Evolutionary conservation across 2,329 filamentous ascomycete genomes (phyloP).

Genomic region (Colletotrichum lupini): DNA sequence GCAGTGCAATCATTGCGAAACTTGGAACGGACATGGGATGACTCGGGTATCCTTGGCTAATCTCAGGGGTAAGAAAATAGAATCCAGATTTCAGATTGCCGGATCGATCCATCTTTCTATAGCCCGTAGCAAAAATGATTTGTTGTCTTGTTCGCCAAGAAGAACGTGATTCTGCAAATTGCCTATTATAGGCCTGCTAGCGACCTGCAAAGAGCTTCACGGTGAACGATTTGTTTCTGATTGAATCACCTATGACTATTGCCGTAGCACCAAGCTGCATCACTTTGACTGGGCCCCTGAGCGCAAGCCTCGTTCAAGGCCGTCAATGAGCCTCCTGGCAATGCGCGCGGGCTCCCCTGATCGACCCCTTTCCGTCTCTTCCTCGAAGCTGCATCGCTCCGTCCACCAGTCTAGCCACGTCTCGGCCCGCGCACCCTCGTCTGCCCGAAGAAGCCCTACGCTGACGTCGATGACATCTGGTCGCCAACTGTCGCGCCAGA

Average conservation of each 20-base stretch:
- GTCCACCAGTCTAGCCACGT: slow-evolving; percentile 72
- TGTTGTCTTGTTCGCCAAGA: neutral
- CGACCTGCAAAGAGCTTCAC: neutral
- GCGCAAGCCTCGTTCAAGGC: slow-evolving; percentile 42
- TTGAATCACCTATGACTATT: neutral
- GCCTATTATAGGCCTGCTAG: neutral
- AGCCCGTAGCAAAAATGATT: neutral
- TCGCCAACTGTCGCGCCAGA: slow-evolving; percentile 67
- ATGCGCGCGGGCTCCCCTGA: slow-evolving; percentile 40
- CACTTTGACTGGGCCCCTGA: neutral
- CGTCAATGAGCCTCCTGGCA: slow-evolving; percentile 43
- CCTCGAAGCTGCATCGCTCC: slow-evolving; percentile 67
- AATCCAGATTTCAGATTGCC: neutral
- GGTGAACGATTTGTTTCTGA: neutral
- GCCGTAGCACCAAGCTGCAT: neutral
- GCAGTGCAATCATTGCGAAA: slow-evolving; percentile 13
- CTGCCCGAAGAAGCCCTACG: slow-evolving; percentile 64
- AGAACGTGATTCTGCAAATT: neutral
- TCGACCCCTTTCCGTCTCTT: slow-evolving; percentile 56
- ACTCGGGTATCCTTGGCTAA: neutral
- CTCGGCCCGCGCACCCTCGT: slow-evolving; percentile 65
- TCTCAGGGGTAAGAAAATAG: neutral
- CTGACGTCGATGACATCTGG: slow-evolving; percentile 72
- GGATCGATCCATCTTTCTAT: neutral
- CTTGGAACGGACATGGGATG: slow-evolving; percentile 12